Evolutionary conservation across 306 rosid species (phyloP).

Genomic region (Arachis stenosperma): DNA sequence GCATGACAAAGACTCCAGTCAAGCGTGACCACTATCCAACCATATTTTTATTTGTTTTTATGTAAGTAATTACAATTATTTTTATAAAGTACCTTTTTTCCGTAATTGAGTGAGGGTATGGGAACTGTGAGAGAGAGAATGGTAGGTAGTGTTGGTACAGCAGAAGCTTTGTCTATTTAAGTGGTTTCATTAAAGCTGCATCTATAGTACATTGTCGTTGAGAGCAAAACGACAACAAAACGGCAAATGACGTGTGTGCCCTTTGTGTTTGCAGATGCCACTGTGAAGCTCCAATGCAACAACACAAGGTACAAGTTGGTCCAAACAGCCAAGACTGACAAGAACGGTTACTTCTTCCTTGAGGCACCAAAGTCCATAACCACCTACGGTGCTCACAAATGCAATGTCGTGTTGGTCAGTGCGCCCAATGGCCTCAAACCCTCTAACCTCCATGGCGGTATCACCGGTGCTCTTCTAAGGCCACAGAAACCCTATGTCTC

Average conservation of each 20-base stretch:
- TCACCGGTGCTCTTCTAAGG: constrained; percentile 53
- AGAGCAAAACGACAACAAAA: constrained; percentile 30
- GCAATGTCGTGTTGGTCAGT: constrained; percentile 55
- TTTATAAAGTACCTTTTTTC: background rate
- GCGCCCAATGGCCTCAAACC: constrained; percentile 54
- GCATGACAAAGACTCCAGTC: too few relatives aligned
- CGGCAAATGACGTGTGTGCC: background rate
- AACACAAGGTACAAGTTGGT: constrained; percentile 57
- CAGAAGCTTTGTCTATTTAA: background rate
- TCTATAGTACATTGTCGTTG: background rate
- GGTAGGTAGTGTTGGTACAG: background rate
- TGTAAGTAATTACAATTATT: too few relatives aligned
- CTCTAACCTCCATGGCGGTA: constrained; percentile 62
- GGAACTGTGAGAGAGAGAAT: background rate
- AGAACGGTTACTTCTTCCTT: constrained; percentile 81
- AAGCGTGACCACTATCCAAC: too few relatives aligned
- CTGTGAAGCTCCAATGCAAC: constrained; percentile 69
- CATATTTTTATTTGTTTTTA: too few relatives aligned
- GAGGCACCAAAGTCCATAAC: constrained; percentile 66
- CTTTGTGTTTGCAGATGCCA: constrained; percentile 57
- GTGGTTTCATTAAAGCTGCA: constrained; percentile 37
- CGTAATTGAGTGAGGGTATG: background rate
- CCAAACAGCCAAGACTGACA: constrained; percentile 51
- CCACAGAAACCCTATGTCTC: constrained; percentile 52
- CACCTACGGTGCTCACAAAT: constrained; percentile 69